These are phyloP conservation scores for Pholiota conissans DNA, from an alignment of 768 basidiomycete species.

Conservation along the genomic window DNA sequence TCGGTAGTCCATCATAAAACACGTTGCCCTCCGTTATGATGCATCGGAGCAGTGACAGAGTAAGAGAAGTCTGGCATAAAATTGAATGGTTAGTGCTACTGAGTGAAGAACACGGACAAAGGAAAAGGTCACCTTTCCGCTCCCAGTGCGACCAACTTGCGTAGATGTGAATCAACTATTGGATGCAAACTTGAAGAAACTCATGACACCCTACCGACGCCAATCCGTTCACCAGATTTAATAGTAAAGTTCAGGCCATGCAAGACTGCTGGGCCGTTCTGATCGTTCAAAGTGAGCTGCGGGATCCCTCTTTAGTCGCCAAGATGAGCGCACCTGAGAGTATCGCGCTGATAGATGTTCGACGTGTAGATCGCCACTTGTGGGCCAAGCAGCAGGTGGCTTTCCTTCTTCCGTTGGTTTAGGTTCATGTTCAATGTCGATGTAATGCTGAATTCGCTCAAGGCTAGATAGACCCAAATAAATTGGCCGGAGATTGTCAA, in stretches of 20 bases:
- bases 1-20: constrained; percentile 53
- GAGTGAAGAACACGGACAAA: background rate
- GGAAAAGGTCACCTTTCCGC: constrained; percentile 13
- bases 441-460: constrained; percentile 71
- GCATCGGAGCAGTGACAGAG: constrained; percentile 55
- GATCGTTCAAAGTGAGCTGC: background rate
- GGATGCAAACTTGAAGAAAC: too few species aligned
- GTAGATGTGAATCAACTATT: too few species aligned
- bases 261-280: constrained; percentile 43
- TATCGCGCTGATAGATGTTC: constrained; percentile 55
- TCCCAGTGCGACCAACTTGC: constrained; percentile 20
- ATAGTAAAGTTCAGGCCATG: constrained; percentile 51
- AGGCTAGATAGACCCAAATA: too few species aligned
- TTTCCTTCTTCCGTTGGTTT: constrained; percentile 32
- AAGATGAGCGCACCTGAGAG: constrained; percentile 27
- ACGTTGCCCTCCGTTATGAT: constrained; percentile 57
- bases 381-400: constrained; percentile 62
- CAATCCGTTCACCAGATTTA: constrained; percentile 57
- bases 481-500: too few species aligned
- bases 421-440: constrained; percentile 60
- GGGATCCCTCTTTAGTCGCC: background rate
- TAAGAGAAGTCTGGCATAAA: constrained; percentile 57
- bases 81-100: background rate
- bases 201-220: constrained; percentile 30
- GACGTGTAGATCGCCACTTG: constrained; percentile 49